Evolutionary conservation across 805 yeast species (phyloP).

Genomic region (Kuraishia piskuri): DNA sequence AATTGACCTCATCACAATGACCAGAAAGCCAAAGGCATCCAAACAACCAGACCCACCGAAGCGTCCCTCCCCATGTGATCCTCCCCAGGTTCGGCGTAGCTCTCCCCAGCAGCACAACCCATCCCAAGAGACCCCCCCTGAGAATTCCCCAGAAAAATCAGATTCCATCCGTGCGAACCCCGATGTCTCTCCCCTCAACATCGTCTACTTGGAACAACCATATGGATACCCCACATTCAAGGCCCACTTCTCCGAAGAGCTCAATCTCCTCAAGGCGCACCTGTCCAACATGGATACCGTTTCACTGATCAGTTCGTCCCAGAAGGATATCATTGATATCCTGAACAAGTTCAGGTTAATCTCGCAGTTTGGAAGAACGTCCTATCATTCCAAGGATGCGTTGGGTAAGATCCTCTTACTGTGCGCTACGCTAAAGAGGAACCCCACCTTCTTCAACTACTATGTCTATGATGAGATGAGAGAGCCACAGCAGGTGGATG

Average conservation of each 20-base stretch:
- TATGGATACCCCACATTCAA: conserved; percentile 15
- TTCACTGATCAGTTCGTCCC: background rate
- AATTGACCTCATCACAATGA: conserved; percentile 4
- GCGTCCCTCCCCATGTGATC: background rate
- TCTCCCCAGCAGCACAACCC: no score
- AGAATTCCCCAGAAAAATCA: conserved; percentile 3
- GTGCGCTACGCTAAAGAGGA: conserved; percentile 15
- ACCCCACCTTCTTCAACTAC: conserved; percentile 7
- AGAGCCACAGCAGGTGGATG: no score
- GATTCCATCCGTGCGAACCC: no score
- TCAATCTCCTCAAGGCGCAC: conserved; percentile 8
- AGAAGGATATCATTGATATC: conserved; percentile 4
- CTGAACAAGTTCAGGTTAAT: conserved; percentile 10
- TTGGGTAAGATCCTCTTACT: conserved; percentile 7
- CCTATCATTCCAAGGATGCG: conserved; percentile 4
- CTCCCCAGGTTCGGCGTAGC: background rate
- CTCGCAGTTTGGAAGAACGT: conserved; percentile 5
- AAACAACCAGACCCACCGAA: background rate
- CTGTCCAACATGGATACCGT: conserved; percentile 1
- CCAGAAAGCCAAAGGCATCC: conserved; percentile 3
- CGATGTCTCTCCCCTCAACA: background rate
- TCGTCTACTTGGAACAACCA: conserved; percentile 7
- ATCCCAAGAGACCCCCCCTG: background rate
- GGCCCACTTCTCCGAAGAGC: conserved; percentile 12
- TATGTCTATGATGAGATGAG: background rate